Evolutionary conservation across 495 filamentous ascomycete species (phyloP).

Genomic region (Chlorociboria aeruginascens): DNA sequence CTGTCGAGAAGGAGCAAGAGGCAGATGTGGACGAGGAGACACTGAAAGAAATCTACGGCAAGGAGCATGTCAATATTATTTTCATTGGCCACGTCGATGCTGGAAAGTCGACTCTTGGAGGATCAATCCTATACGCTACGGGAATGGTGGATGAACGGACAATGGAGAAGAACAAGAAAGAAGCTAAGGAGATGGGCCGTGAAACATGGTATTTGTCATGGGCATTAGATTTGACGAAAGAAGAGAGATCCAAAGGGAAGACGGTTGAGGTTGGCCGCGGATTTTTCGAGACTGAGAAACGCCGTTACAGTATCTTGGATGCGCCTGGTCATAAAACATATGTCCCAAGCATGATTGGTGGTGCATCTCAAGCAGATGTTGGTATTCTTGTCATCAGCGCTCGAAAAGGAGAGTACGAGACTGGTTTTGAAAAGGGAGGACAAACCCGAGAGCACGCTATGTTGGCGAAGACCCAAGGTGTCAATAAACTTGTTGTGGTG

Average conservation of each 20-base stretch:
- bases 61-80: conserved; percentile 96
- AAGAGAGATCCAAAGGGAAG: conserved; percentile 94
- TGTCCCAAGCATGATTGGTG: conserved; percentile 92
- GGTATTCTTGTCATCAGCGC: conserved; percentile 94
- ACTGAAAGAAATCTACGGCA: conserved; percentile 91
- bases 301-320: conserved; percentile 87
- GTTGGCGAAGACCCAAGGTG: conserved; percentile 94
- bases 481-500: conserved; percentile 83
- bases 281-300: conserved; percentile 88
- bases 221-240: conserved; percentile 92
- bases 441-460: conserved; percentile 97
- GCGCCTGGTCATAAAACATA: conserved; percentile 95
- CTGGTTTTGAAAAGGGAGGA: conserved; percentile 97
- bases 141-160: conserved; percentile 99
- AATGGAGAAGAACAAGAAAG: conserved; percentile 93
- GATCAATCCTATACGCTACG: conserved; percentile 79
- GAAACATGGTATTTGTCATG: conserved; percentile 99
- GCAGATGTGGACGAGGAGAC: conserved; percentile 87
- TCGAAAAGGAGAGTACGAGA: conserved; percentile 98
- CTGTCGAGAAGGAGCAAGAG: conserved; percentile 74
- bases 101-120: conserved; percentile 91
- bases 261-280: conserved; percentile 95
- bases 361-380: conserved; percentile 91
- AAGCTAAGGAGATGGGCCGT: conserved; percentile 90
- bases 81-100: conserved; percentile 98